Evolutionary conservation across 2,329 filamentous ascomycete species (phyloP), one percentile per base, ranked within the genome.

Genomic region (Knufia petricola): DNA sequence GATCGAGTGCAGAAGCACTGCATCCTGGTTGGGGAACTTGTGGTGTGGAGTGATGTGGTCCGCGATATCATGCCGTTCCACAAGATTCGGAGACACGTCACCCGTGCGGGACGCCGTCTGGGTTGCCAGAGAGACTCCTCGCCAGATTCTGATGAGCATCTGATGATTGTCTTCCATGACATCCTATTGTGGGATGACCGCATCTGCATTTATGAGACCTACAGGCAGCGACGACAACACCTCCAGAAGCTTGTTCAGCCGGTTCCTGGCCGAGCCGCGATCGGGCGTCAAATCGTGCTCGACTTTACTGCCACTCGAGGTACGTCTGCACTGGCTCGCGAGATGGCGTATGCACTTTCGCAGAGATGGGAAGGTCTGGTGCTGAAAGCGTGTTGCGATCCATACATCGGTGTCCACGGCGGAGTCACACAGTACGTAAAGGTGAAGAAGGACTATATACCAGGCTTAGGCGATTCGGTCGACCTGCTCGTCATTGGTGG

Each of bases 371-470:
- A 95, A 67, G 88, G 88, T 0, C 71, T 90, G 10, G 80, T 95
- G 0, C 63, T 95, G 45, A 94, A 94, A 63, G 79, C 83, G 1
- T 72, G 69, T 26, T 81, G 87, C 50, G 78, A 83, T n/a, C 81
- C 87, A 0, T 94, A 94, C 60, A 84, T 94, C 53, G 69, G 77
- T 50, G 15, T 24, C 20, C 49, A 61, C 64, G 3, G 70, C 69
- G 9, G 71, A 68, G 49, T 43, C 3, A n/a, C 40, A 23, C 34
- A 28, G 23, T 83, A 80, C 62, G 85, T 94, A 59, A 94, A 95
- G 65, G 64, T 94, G 32, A 94, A 95, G 64, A 87, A 87, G 59
- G 86, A 90, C 59, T 94, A 92, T 58, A 77, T 94, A 24, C 28
- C 76, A 21, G 79, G 79, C 2, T 78, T 90, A 61, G 87, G 87